A percentile compares a stretch with the other conserved stretches of the same genome.
phyloP scores from a whole-genome alignment of 2,329 filamentous ascomycete species.

The Epichloe hybrida region DNA sequence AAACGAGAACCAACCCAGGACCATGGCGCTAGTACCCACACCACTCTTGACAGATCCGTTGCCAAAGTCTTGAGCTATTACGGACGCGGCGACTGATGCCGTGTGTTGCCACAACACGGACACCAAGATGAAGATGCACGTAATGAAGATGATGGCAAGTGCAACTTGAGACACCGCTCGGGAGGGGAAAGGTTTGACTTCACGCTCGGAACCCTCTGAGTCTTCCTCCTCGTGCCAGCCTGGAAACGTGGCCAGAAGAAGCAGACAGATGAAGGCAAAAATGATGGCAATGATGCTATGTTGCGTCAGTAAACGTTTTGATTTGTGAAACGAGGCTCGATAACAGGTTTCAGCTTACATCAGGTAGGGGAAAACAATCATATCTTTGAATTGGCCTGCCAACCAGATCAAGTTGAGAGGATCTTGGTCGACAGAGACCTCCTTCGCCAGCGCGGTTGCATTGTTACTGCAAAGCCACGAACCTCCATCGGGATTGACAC shows the following conservation, averaged over 20 bases:
- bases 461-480: conserved; percentile 95
- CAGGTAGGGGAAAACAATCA: conserved; percentile 94
- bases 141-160: conserved; percentile 78
- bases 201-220: conserved; percentile 65
- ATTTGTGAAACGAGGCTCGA: no score
- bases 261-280: conserved; percentile 89
- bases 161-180: conserved; percentile 86
- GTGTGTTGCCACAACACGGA: conserved; percentile 84
- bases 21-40: conserved; percentile 90
- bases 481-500: conserved; percentile 80
- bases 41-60: conserved; percentile 80
- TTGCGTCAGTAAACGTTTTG: neutral
- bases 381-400: conserved; percentile 92
- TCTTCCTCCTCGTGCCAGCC: conserved; percentile 92
- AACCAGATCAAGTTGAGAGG: conserved; percentile 96
- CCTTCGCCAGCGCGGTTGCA: conserved; percentile 79
- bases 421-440: conserved; percentile 83
- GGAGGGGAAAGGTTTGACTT: conserved; percentile 89
- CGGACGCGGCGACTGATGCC: conserved; percentile 85
- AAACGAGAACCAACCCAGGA: conserved; percentile 95
- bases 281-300: conserved; percentile 88
- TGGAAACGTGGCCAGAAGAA: conserved; percentile 90
- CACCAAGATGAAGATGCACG: conserved; percentile 59
- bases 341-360: conserved; percentile 45
- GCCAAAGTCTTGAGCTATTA: conserved; percentile 83